phyloP scores from a whole-genome alignment of 306 rosid species.

The Ormosia emarginata region DNA sequence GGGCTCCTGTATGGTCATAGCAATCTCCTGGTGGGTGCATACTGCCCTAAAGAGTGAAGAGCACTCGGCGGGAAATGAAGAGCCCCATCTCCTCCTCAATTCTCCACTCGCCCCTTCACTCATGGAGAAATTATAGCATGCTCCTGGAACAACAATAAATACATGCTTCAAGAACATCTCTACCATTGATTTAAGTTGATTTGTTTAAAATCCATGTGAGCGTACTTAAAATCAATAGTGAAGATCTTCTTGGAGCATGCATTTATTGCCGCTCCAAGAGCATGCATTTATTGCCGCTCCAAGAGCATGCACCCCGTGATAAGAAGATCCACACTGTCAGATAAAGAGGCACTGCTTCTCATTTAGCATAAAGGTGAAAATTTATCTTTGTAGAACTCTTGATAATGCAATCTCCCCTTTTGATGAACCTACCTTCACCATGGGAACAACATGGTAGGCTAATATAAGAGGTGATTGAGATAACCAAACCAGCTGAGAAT shows the following conservation, averaged over 20 bases:
- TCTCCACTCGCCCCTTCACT: neutral
- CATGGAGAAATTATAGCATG: neutral
- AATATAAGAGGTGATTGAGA: neutral
- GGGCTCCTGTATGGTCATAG: neutral
- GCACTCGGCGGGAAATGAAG: constrained; percentile 9
- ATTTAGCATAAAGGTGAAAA: neutral
- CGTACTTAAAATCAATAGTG: neutral
- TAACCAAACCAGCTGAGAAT: neutral
- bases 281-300: neutral
- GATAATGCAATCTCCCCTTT: constrained; percentile 12
- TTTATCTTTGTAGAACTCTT: neutral
- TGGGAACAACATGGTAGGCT: neutral
- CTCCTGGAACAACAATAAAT: neutral
- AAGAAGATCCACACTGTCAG: neutral
- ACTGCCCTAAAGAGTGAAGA: neutral
- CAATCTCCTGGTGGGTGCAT: constrained; percentile 12
- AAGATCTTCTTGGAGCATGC: neutral
- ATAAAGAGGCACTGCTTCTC: constrained; percentile 16
- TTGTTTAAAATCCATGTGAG: too few relatives aligned
- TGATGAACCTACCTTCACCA: neutral
- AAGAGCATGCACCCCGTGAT: neutral
- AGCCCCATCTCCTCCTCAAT: neutral
- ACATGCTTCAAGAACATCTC: neutral
- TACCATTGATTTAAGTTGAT: neutral
- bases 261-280: neutral